Base-by-base conservation (phyloP, 768 basidiomycete species). In the Tulasnella sp. region DNA sequence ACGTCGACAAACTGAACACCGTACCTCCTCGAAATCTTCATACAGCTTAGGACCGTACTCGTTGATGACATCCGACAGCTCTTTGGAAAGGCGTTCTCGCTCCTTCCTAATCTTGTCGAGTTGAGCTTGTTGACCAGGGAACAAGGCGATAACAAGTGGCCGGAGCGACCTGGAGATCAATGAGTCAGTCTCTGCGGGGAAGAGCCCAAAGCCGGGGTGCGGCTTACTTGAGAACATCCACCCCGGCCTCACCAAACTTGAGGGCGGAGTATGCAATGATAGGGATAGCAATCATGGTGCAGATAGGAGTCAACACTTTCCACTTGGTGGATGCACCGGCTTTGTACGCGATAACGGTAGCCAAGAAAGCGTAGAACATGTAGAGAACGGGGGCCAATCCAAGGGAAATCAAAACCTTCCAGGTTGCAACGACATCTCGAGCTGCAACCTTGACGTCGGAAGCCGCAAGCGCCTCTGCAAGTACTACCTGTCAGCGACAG, bases 181-280 rank as follows among this genome's bases (percentile, higher is more conserved):
- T 81, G 16, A 41, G 76, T 82, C 37, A 81, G 74, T 44, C 24
- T 81, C 75, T 31, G 8, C 37, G 28, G 48, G 28, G 48, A 64
- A 18, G 44, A 76, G 28, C 46, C 24, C 75, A 81, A n/a, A 44
- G 80, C 40, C 24, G 28, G n/a, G 76, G 76, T 14, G 74, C 75
- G n/a, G 87, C 93, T 83, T 83, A 97, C 96, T 98, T 98, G 78
- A 96, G 89, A 40, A 99, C 96, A 84, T 99, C 97, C 91, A 98
- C 93, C 34, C 97, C 97, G 46, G 97, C 97, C 85, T 99, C 97
- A 64, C 97, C 97, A 84, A 99, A 99, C 86, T 98, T 97, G 77
- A 99, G 90, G 8, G 97, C 95, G 7, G 96, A 95, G 84, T 93
- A 95, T 79, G 94, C 96, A 88, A 97, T 93, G 85, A 95, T 91